A percentile compares a stretch with the other conserved stretches of the same genome.
Evolutionary conservation across 331 rosid species (phyloP).

Genomic region (Spiraea crenata): DNA sequence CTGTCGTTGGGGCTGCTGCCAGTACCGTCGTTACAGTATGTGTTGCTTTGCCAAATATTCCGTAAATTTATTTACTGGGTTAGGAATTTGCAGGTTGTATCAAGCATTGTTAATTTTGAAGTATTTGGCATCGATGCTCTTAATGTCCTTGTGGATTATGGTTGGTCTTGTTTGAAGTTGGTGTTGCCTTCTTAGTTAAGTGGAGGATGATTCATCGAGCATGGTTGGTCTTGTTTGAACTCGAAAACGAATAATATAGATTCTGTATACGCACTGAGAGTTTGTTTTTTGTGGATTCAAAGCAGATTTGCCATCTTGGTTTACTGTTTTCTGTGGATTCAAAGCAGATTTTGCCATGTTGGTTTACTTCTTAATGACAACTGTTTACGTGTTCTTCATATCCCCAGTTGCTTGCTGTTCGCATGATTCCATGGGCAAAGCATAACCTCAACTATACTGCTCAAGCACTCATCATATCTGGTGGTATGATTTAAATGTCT

Average conservation of each 20-base stretch:
- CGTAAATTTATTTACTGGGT: background rate
- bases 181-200: background rate
- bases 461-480: constrained; percentile 89
- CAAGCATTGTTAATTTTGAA: background rate
- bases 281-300: background rate
- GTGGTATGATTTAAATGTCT: constrained; percentile 41
- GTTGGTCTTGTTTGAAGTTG: no score
- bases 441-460: constrained; percentile 88
- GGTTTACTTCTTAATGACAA: background rate
- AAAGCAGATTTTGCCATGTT: background rate
- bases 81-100: background rate
- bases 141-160: background rate
- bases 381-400: constrained; percentile 1
- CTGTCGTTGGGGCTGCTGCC: constrained; percentile 47
- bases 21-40: constrained; percentile 87
- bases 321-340: background rate
- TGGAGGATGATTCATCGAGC: background rate
- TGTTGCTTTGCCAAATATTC: background rate
- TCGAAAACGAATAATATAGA: background rate
- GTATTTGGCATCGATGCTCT: background rate
- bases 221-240: background rate
- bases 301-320: background rate
- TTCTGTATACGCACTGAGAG: background rate
- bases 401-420: constrained; percentile 78
- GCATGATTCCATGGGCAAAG: constrained; percentile 87